These are phyloP conservation scores for Solanum hybrid DNA, from an alignment of 305 asterid species.

Conservation along the genomic window DNA sequence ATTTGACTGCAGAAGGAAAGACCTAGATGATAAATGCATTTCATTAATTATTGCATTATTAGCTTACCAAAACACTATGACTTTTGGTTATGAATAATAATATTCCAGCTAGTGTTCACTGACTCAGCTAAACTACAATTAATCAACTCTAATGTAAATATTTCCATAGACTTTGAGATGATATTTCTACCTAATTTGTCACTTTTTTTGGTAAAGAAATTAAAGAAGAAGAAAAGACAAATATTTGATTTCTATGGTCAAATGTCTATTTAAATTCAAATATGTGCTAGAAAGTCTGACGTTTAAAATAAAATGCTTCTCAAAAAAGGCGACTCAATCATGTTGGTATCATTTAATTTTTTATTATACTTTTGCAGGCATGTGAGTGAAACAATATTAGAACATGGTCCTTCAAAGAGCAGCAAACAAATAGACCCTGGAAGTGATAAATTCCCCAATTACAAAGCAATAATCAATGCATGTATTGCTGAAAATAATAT, in stretches of 20 bases:
- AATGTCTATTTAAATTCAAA: background rate
- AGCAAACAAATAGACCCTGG: slow-evolving; percentile 3
- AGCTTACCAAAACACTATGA: slow-evolving; percentile 1
- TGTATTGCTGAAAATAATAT: slow-evolving; percentile 1
- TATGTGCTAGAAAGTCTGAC: background rate
- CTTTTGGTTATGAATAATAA: background rate
- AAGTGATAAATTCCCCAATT: background rate
- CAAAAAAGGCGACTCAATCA: background rate
- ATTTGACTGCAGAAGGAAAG: background rate
- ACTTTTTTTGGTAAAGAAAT: background rate
- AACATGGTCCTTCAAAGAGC: background rate
- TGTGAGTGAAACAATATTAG: background rate
- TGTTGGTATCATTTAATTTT: background rate
- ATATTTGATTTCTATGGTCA: background rate
- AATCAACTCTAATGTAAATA: background rate
- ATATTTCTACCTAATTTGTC: background rate
- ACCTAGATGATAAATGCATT: background rate
- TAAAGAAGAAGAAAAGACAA: background rate
- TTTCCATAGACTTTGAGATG: background rate
- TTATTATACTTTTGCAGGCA: background rate
- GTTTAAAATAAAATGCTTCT: background rate
- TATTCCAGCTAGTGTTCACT: background rate
- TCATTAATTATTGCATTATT: background rate
- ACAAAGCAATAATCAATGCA: background rate
- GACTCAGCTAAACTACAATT: background rate